These are phyloP conservation scores for Rhytidhysteron rufulum DNA, from an alignment of 2,329 filamentous ascomycete genomes.

Conservation along the genomic window DNA sequence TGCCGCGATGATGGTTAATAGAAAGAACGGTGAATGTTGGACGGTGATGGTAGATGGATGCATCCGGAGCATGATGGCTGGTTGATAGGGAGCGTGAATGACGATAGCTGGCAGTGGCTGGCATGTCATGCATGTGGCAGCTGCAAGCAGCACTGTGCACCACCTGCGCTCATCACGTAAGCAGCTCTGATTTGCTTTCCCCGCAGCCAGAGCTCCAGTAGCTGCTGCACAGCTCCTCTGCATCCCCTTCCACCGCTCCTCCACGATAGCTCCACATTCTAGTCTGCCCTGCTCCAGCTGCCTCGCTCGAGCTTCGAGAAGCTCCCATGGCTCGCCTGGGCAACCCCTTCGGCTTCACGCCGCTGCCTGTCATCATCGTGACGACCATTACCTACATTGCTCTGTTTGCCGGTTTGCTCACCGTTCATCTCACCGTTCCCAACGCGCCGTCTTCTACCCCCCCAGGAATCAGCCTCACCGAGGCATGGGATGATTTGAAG, in stretches of 20 bases:
- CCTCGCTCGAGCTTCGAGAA: slow-evolving; percentile 8
- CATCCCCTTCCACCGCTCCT: slow-evolving; percentile 6
- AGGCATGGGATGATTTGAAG: slow-evolving; percentile 83
- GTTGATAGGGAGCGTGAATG: no score
- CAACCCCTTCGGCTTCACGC: slow-evolving; percentile 67
- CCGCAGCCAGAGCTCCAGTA: slow-evolving; percentile 6
- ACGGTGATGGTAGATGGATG: no score
- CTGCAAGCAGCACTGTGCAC: not conserved
- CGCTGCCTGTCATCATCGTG: slow-evolving; percentile 77
- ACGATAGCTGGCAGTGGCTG: not conserved
- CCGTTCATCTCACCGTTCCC: slow-evolving; percentile 74
- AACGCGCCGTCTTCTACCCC: slow-evolving; percentile 54
- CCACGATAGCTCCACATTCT: not conserved
- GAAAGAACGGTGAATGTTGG: no score
- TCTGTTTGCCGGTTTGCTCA: slow-evolving; percentile 66
- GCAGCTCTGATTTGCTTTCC: slow-evolving; percentile 11
- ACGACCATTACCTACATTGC: slow-evolving; percentile 73
- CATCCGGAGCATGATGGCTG: no score
- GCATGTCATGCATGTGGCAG: not conserved
- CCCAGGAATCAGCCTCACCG: slow-evolving; percentile 70
- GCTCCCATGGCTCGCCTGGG: slow-evolving; percentile 28
- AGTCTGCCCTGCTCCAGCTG: slow-evolving; percentile 2
- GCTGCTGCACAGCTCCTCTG: slow-evolving; percentile 1
- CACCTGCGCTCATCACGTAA: no score
- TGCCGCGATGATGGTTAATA: no score